Percentiles rank a stretch among this genome's conserved stretches.
phyloP scores from a whole-genome alignment of 73 alveolate species.

The Paramecium primaurelia region DNA sequence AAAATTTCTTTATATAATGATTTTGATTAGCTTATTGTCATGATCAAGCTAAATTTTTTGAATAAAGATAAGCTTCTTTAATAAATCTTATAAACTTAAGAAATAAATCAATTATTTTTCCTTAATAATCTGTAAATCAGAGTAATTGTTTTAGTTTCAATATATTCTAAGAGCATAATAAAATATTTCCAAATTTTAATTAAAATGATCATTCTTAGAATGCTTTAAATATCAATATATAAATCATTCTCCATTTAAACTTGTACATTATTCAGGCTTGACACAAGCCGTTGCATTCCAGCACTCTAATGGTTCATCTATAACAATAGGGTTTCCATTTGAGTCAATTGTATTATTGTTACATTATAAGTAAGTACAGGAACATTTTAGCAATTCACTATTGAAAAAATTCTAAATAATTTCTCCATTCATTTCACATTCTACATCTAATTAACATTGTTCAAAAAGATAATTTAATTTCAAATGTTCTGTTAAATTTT shows the following conservation, averaged over 20 bases:
- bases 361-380: not conserved
- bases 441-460: not conserved
- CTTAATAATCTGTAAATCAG: too few species aligned
- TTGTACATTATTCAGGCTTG: not conserved
- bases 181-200: not conserved
- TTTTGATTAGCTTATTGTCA: too few species aligned
- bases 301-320: conserved; percentile 19
- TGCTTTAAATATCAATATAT: not conserved
- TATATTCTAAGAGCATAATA: too few species aligned
- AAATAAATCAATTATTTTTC: too few species aligned
- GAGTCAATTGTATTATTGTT: conserved; percentile 22
- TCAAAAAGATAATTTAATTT: not conserved
- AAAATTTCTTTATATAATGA: too few species aligned
- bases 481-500: not conserved
- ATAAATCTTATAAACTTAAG: too few species aligned
- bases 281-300: conserved; percentile 48
- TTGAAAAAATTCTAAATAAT: not conserved
- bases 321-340: not conserved
- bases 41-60: too few species aligned
- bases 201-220: not conserved
- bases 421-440: conserved; percentile 23
- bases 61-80: too few species aligned
- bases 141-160: too few species aligned
- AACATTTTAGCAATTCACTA: not conserved
- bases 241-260: not conserved